phyloP scores from a whole-genome alignment of 1,284 basidiomycete genomes.

The Stygiomarasmius scandens region DNA sequence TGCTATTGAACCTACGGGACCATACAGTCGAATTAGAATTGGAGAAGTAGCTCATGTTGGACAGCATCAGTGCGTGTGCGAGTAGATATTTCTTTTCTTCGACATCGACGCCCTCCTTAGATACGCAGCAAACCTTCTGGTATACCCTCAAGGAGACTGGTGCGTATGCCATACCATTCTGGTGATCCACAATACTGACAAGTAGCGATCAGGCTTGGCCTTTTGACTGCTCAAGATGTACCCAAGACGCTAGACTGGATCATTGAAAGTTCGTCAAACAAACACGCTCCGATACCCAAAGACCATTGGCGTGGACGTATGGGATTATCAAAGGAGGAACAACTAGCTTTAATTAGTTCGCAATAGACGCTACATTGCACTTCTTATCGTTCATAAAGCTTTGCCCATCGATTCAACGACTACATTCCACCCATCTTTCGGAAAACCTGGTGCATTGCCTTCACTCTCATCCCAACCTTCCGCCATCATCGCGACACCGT shows the following conservation, averaged over 20 bases:
- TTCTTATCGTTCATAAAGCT: constrained; percentile 27
- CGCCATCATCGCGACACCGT: constrained; percentile 55
- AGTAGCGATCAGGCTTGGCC: constrained; percentile 59
- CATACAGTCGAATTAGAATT: constrained; percentile 42
- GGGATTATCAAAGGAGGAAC: constrained; percentile 67
- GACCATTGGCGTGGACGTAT: constrained; percentile 76
- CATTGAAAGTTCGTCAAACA: constrained; percentile 31
- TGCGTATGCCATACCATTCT: constrained; percentile 31
- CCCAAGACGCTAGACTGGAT: constrained; percentile 55
- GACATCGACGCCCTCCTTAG: constrained; percentile 36
- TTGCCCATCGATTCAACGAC: constrained; percentile 32
- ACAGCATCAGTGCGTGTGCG: constrained; percentile 74
- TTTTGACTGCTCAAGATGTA: constrained; percentile 58
- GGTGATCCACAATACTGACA: background rate
- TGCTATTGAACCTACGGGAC: constrained; percentile 22
- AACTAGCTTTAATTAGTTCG: constrained; percentile 42
- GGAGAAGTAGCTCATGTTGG: constrained; percentile 81
- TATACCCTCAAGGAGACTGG: constrained; percentile 82
- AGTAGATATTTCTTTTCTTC: constrained; percentile 1
- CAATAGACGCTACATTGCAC: background rate
- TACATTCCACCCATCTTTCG: constrained; percentile 38
- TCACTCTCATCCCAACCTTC: constrained; percentile 44
- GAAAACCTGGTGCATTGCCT: constrained; percentile 39
- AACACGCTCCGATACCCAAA: constrained; percentile 41
- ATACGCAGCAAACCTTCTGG: constrained; percentile 77